Base-by-base conservation (phyloP, 768 basidiomycete genomes). In the Phanerochaete carnosa region DNA sequence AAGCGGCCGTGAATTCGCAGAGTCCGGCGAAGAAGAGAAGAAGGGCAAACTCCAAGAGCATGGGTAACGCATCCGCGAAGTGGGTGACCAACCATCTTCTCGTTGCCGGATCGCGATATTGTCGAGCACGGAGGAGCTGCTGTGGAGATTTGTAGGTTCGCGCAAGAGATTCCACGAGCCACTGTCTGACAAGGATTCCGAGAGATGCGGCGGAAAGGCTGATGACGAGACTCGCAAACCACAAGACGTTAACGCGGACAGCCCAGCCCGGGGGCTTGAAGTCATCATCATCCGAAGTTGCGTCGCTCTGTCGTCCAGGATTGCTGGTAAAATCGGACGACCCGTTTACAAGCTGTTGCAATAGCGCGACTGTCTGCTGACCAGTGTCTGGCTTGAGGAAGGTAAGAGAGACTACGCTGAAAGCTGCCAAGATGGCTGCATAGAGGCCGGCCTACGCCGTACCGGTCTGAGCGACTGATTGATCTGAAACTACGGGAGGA, bases 121-220 rank as follows among this genome's bases (percentile, higher is more conserved):
- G 67, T 1, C 68, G 64, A 11, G 63, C 52, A 6, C 68, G 57
- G 16, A 62, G 55, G 11, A 52, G 51, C 15, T 65, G 56, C 12
- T 59, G 62, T 3, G 65, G 55, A 15, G 66, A 62, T 15, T 45
- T 47, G 13, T n/a, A n/a, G 19, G 58, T 43, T n/a, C 46, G n/a
- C 30, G 55, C 49, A 12, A 45, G 52, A 43, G 62, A 64, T 43
- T 64, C 57, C 23, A 60, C 61, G 11, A 69, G 59, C 68, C 70
- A 71, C 47, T 71, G 68, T 43, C 68, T 68, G 22, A 63, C 66
- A 22, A 69, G 54, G 22, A 71, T 66, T n/a, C 61, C 68, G 19
- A 67, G 50, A 15, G 66, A 64, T 7, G 70, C 65, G 1, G 68
- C 59, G n/a, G 66, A 62, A 8, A 71, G 61, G 25, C 63, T 66